Base-by-base conservation (phyloP, 331 rosid species). In the Telfairia occidentalis region DNA sequence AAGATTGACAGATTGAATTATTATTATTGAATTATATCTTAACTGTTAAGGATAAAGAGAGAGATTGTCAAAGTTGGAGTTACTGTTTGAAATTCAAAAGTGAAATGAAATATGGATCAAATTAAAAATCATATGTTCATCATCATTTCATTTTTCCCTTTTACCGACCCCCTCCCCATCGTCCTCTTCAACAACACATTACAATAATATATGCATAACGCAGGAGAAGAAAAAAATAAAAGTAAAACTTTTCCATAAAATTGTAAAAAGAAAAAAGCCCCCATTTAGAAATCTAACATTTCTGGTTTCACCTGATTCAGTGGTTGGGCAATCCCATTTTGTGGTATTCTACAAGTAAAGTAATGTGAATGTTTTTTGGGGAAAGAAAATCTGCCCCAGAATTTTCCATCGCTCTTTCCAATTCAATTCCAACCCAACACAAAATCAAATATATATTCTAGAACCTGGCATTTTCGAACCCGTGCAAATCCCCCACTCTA, bases 391-490 rank as follows among this genome's bases (percentile, higher is more conserved):
- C n/a, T n/a, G n/a, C n/a, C 65, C 19, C 21, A 58, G 9, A 29
- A 60, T 45, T 6, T 48, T 9, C 23, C 9, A 15, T 29, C n/a
- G 5, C 48, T 0, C 37, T 58, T 26, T 58, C 65, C 37, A 3
- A 34, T 2, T 16, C 19, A 34, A 9, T 0, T 48, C 18, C 23
- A 52, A 19, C 28, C 28, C n/a, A 52, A 52, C 8, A 52, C 28
- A 52, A 11, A 52, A 19, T n/a, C 8, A 21, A 5, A 50, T 30
- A 21, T n/a, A 15, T 53, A n/a, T 74, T 52, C 74, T 86, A 95
- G 82, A 95, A 95, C 79, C 99, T 86, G 60, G 99, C 99, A 63
- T 92, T 95, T 80, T 95, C 99, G 45, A 95, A 95, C 79, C 99
- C 99, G 85, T 95, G 99, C 78, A 95, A 87, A 76, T 95, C 96